Base-by-base conservation (phyloP, 768 basidiomycete species). In the Lyophyllum semitale region DNA sequence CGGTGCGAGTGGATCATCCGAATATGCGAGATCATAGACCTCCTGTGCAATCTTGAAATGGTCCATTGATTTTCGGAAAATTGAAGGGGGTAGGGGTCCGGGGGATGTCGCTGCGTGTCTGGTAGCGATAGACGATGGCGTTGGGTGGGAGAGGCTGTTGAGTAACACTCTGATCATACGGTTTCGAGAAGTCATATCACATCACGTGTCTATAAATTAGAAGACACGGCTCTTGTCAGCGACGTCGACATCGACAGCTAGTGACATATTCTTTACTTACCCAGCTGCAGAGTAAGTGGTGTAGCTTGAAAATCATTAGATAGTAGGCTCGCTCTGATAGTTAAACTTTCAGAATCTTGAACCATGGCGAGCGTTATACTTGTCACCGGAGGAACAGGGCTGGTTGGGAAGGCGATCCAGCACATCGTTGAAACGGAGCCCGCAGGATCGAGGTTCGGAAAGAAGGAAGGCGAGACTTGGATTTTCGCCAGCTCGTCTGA, bases 391-490 rank as follows among this genome's bases (percentile, higher is more conserved):
- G 93, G 92, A 38, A 82, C 84, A 58, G 94, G 93, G 18, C 84
- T 95, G 48, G 92, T 95, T 32, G 93, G 93, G n/a, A 82, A 83
- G 62, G 94, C 85, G 29, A 90, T 96, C 65, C 75, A 88, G 65
- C 78, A 89, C 65, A 74, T 93, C 37, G 84, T 95, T 68, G 81
- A 92, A 30, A 85, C 80, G 9, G 93, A 96, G 64, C 84, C 89
- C 0, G 79, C 79, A 53, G 89, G 88, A 18, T 91, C 89, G 54
- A 77, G 84, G 47, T 97, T 91, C 67, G 95, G 90, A 38, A 91
- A 84, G 65, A 74, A 71, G 22, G 72, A 81, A 9, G 88, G 85
- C 41, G 95, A 97, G 75, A 82, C 79, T 30, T 97, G 95, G 95
- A 77, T 95, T 42, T 98, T 94, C 71, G 81, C 85, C 6, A 79